Percentiles rank a stretch among this genome's conserved stretches.
phyloP scores from a whole-genome alignment of 805 yeast species.

The Yamadazyma nakazawae region DNA sequence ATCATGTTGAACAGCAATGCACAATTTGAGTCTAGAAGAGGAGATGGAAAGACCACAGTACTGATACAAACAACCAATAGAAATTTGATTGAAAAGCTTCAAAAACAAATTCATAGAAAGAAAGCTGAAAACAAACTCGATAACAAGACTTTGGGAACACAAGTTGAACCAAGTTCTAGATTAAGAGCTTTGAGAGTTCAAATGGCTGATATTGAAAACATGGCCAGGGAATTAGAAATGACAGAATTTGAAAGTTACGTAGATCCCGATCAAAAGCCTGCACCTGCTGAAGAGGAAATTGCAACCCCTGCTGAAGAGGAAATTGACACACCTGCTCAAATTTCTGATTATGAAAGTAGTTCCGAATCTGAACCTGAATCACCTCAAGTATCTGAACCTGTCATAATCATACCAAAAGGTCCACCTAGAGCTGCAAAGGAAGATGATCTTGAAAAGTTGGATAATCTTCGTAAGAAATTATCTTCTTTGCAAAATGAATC shows the following conservation, averaged over 20 bases:
- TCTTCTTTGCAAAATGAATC: constrained; percentile 68
- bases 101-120: constrained; percentile 44
- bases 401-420: constrained; percentile 23
- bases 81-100: constrained; percentile 38
- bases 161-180: constrained; percentile 73
- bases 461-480: constrained; percentile 52
- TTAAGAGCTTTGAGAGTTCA: constrained; percentile 71
- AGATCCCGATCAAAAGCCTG: constrained; percentile 9
- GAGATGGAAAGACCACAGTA: constrained; percentile 34
- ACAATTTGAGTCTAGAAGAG: constrained; percentile 30
- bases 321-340: constrained; percentile 5
- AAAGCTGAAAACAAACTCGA: constrained; percentile 47
- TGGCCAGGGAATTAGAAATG: constrained; percentile 83
- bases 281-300: constrained; percentile 10
- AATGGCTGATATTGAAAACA: constrained; percentile 80
- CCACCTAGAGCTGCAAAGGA: constrained; percentile 40
- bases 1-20: constrained; percentile 53
- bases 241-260: constrained; percentile 62
- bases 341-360: constrained; percentile 17
- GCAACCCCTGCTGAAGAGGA: constrained; percentile 10
- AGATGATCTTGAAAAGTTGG: constrained; percentile 56
- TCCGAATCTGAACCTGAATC: constrained; percentile 9
- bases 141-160: constrained; percentile 45
- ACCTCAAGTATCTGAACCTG: constrained; percentile 12
- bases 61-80: constrained; percentile 33